phyloP scores from a whole-genome alignment of 192 early-diverging fungal species.

The Linnemannia exigua region DNA sequence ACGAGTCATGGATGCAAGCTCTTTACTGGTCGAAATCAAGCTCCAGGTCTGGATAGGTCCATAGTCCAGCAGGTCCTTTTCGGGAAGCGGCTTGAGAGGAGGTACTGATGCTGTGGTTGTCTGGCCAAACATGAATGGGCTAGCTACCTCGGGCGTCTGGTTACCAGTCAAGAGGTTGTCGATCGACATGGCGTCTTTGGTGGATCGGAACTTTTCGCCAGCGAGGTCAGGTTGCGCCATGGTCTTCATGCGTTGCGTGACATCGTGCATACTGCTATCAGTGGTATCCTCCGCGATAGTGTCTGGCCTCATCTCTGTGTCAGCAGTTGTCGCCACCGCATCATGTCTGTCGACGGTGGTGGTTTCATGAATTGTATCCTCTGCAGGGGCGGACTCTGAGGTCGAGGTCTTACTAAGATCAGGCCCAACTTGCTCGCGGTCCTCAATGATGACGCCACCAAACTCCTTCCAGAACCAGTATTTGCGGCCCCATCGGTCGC shows the following conservation, averaged over 20 bases:
- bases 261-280: conserved; percentile 27
- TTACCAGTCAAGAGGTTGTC: conserved; percentile 21
- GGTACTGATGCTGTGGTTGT: not conserved
- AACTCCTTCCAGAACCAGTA: conserved; percentile 57
- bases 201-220: conserved; percentile 11
- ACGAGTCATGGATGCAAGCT: conserved; percentile 37
- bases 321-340: not conserved
- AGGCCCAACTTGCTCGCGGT: conserved; percentile 38
- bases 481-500: conserved; percentile 54
- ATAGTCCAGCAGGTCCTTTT: conserved; percentile 44
- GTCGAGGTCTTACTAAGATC: not conserved
- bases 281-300: not conserved
- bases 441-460: conserved; percentile 51
- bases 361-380: not conserved
- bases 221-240: conserved; percentile 38
- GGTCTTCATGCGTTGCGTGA: conserved; percentile 40
- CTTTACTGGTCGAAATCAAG: conserved; percentile 46
- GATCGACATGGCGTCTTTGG: conserved; percentile 28
- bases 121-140: not conserved
- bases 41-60: conserved; percentile 48
- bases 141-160: not conserved
- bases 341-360: not conserved
- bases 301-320: not conserved
- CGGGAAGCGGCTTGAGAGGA: not conserved
- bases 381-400: not conserved